These are phyloP conservation scores for Lentinula raphanica DNA, from an alignment of 768 basidiomycete species.

Conservation along the genomic window DNA sequence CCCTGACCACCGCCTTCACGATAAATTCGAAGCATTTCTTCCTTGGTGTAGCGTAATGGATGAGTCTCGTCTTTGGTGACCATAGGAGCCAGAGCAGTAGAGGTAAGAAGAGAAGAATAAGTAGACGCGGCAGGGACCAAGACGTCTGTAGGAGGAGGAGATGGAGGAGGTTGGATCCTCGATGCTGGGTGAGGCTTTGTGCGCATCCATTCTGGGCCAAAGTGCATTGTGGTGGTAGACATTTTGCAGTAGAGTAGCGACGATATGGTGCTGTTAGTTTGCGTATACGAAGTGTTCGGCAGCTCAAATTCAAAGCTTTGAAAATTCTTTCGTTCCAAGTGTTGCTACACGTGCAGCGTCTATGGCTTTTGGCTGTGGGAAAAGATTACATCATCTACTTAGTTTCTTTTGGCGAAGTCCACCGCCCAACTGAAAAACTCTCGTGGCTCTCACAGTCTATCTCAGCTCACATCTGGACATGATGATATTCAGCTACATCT, in stretches of 20 bases:
- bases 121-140: conserved; percentile 51
- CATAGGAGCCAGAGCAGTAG: conserved; percentile 39
- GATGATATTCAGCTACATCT: background rate
- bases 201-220: conserved; percentile 93
- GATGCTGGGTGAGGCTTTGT: conserved; percentile 58
- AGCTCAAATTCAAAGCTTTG: conserved; percentile 18
- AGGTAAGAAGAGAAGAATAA: conserved; percentile 67
- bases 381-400: conserved; percentile 2
- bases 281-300: background rate
- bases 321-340: conserved; percentile 23
- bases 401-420: conserved; percentile 10
- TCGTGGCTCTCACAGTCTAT: no score
- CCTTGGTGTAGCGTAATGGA: conserved; percentile 85
- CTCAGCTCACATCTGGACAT: no score
- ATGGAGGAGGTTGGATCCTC: conserved; percentile 50
- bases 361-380: background rate
- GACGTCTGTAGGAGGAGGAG: conserved; percentile 46
- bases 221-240: conserved; percentile 74
- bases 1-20: conserved; percentile 71
- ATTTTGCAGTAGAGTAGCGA: conserved; percentile 21
- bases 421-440: no score
- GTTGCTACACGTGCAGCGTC: conserved; percentile 8
- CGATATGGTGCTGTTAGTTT: conserved; percentile 8
- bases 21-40: conserved; percentile 79
- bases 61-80: conserved; percentile 61